Percentiles rank a stretch among this genome's conserved stretches.
Evolutionary conservation across 805 yeast genomes (phyloP).

Genomic region (Starmerella potacharoeniae): DNA sequence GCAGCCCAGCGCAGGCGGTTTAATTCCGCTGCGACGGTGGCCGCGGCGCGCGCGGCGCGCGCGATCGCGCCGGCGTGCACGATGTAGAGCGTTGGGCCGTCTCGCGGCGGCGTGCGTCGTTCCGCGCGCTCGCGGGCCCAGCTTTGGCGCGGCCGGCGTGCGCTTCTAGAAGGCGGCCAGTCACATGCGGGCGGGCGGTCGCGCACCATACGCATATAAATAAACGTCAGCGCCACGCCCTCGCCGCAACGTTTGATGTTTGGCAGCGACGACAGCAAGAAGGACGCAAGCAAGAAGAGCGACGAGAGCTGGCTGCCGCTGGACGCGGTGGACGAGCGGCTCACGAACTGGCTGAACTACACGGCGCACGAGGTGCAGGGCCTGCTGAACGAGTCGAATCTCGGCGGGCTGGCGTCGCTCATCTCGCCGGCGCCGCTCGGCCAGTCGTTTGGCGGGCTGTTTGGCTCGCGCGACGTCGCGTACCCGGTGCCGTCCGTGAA

Average conservation of each 20-base stretch:
- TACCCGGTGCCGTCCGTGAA: conserved; percentile 45
- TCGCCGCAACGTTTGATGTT: background rate
- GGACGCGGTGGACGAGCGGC: background rate
- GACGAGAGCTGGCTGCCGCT: background rate
- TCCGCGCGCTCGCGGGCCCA: too few relatives aligned
- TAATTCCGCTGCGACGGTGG: too few relatives aligned
- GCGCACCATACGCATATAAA: background rate
- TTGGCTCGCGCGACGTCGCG: conserved; percentile 24
- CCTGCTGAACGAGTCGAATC: background rate
- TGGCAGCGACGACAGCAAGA: background rate
- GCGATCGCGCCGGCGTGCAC: too few relatives aligned
- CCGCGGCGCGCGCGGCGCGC: too few relatives aligned
- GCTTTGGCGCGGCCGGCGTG: too few relatives aligned
- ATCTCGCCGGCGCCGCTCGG: background rate
- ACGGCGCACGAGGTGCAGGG: background rate
- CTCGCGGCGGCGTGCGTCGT: background rate
- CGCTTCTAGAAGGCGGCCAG: background rate
- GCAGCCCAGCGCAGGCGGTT: too few relatives aligned
- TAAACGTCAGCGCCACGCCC: background rate
- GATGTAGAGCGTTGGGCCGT: too few relatives aligned
- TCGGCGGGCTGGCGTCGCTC: background rate
- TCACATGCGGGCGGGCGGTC: background rate
- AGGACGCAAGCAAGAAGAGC: background rate
- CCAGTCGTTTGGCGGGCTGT: background rate
- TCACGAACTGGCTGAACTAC: background rate